Conservation (phyloP, 257 asterid genomes). For the Solanum rostratum region DNA sequence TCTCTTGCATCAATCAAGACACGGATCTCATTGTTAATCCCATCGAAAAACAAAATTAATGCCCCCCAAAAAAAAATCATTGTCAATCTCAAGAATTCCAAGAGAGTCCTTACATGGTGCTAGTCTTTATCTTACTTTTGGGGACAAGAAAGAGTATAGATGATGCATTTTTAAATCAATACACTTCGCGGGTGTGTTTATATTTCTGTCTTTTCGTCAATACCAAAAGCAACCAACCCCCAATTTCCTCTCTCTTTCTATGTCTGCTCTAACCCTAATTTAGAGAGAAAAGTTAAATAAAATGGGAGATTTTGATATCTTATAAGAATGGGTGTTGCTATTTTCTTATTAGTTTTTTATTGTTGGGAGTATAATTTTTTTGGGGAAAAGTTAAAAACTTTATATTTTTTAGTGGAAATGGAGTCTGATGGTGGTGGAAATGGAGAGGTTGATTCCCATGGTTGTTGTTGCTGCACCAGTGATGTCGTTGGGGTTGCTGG, state of each 20-base stretch:
- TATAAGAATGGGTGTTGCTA: slow-evolving; percentile 5
- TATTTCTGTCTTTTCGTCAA: slow-evolving; percentile 12
- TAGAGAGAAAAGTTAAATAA: neutral
- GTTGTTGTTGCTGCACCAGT: slow-evolving; percentile 2
- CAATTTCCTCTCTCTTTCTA: slow-evolving; percentile 1
- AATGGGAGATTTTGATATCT: neutral
- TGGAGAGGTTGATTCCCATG: too few species aligned
- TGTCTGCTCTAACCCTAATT: neutral
- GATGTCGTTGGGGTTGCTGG: neutral
- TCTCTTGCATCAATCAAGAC: neutral
- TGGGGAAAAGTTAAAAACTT: neutral
- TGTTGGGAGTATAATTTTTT: slow-evolving; percentile 8
- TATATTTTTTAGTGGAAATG: too few species aligned
- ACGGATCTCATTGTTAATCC: neutral
- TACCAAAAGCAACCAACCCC: slow-evolving; percentile 3
- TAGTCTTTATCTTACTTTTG: slow-evolving; percentile 3
- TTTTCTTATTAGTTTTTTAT: slow-evolving; percentile 5
- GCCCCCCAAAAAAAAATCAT: too few species aligned
- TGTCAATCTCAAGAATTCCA: neutral
- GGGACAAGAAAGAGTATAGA: too few species aligned
- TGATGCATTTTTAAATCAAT: too few species aligned
- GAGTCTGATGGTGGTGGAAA: too few species aligned
- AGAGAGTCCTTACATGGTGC: slow-evolving; percentile 8
- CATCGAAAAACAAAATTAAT: neutral
- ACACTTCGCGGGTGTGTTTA: slow-evolving; percentile 22